Evolutionary conservation across 805 yeast species (phyloP).

Genomic region (Cyberlindnera amylophila): DNA sequence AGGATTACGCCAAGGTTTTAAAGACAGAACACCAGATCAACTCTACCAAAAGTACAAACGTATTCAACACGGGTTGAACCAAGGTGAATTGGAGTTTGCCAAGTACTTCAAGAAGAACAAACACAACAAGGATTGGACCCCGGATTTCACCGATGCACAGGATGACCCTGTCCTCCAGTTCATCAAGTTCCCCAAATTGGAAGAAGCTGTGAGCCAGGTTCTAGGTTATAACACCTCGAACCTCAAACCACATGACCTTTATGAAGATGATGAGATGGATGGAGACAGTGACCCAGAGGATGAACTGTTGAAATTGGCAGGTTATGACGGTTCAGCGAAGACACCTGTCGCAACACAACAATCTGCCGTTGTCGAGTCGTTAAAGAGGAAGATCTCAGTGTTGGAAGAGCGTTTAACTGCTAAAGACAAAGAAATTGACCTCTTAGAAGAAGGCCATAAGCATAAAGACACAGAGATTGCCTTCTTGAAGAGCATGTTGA

Average conservation of each 20-base stretch:
- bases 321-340: constrained; percentile 7
- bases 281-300: constrained; percentile 15
- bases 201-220: constrained; percentile 16
- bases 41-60: constrained; percentile 28
- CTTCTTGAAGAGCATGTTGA: constrained; percentile 23
- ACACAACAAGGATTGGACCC: constrained; percentile 26
- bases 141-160: constrained; percentile 13
- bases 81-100: constrained; percentile 23
- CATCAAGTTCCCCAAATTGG: constrained; percentile 18
- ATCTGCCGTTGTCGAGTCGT: not conserved
- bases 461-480: constrained; percentile 22
- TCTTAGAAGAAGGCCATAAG: constrained; percentile 7
- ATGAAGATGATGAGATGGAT: constrained; percentile 5
- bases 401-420: constrained; percentile 11
- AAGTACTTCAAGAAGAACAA: constrained; percentile 20
- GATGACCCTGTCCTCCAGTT: constrained; percentile 12
- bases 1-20: constrained; percentile 22
- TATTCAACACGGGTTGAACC: constrained; percentile 25
- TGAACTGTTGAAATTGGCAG: constrained; percentile 20
- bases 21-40: constrained; percentile 26
- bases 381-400: not conserved
- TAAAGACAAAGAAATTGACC: constrained; percentile 3
- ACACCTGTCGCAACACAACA: not conserved
- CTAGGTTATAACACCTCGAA: constrained; percentile 9
- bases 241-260: constrained; percentile 10